Base-by-base conservation (phyloP, 352 stramenopile genomes). In the Globisporangium cederbergense region DNA sequence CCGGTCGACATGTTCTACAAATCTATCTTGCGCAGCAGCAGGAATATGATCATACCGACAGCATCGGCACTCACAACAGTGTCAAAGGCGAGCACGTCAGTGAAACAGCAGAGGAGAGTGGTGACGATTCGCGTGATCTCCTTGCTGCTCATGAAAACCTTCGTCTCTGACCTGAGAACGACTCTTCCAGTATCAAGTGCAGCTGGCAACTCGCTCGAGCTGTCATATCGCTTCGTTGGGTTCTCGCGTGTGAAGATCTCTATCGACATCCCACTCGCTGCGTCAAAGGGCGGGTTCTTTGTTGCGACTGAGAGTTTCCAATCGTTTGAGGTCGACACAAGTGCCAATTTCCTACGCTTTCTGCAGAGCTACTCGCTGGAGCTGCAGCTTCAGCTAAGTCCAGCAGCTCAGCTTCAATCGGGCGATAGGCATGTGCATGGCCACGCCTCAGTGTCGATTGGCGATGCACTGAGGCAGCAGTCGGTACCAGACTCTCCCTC, bases 151-250 rank as follows among this genome's bases (percentile, higher is more conserved):
- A 58, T 67, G 30, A 67, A 71, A 42, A 64, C 54, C 6, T 71
- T 71, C 11, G 38, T 71, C 18, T 54, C 49, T 0, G 42, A 65
- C 11, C 20, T 50, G 9, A 43, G 55, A 50, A 16, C n/a, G 14
- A 14, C 25, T 4, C 11, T 38, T 7, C 43, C 34, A 42, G 22
- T 30, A 18, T 16, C 18, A 9, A 52, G 28, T 16, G 7, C 25
- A 28, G 2, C 20, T 5, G 22, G 11, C 4, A 13, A 14, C 6
- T 9, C 50, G 11, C 36, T 68, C 20, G 34, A 49, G 20, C 42
- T 71, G n/a, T 49, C 60, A 16, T 71, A 65, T 25, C 65, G 47
- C 28, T 71, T 71, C 43, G 32, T 71, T 22, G 65, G 65, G 4
- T 71, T 68, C 49, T 55, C 65, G 40, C 16, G 4, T 8, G 61